Base-by-base conservation (phyloP, 352 stramenopile species). In the Pythium phragmitis region DNA sequence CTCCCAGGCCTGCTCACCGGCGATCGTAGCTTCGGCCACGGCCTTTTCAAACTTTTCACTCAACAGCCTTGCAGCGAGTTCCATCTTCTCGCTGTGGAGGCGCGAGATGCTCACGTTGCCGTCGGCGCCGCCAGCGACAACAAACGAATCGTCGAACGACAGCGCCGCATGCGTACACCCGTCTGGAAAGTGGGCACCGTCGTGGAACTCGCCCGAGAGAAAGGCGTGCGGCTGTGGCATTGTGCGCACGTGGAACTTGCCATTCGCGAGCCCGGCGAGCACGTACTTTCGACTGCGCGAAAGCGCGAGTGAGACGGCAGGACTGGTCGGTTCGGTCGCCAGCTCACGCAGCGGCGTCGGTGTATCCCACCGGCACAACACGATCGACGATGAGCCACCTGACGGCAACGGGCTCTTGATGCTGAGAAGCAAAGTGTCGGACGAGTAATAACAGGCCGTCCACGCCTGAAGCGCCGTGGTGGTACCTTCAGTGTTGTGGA, bases 121-220 rank as follows among this genome's bases (percentile, higher is more conserved):
- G 48, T 97, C 90, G 19, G 58, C 69, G 13, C 88, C 90, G 5
- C 72, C 76, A 26, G 78, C 76, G 16, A 97, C 30, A 1, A 94
- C 65, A 33, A 88, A 96, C 33, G 79, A 82, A 48, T 96, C 88
- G 67, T 97, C 90, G 36, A 89, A 97, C 14, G 82, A 94, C 37
- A 91, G 53, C n/a, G 76, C 72, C 13, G 86, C 65, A 9, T 71
- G 67, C 16, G 55, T 65, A 12, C 0, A 26, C 7, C 36, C 59
- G 5, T 59, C 64, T 17, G n/a, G 30, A 19, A 48, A 48, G 21
- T 63, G 36, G 0, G 36, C 39, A 17, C 57, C 57, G 42, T 97
- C 91, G 65, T 97, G 89, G 37, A 93, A 89, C 57, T 88, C 83
- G 42, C 84, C 79, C 7, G 70, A 86, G 36, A 91, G 73, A 41